Evolutionary conservation across 495 filamentous ascomycete species (phyloP).

Genomic region (Lasiosphaeris hirsuta): DNA sequence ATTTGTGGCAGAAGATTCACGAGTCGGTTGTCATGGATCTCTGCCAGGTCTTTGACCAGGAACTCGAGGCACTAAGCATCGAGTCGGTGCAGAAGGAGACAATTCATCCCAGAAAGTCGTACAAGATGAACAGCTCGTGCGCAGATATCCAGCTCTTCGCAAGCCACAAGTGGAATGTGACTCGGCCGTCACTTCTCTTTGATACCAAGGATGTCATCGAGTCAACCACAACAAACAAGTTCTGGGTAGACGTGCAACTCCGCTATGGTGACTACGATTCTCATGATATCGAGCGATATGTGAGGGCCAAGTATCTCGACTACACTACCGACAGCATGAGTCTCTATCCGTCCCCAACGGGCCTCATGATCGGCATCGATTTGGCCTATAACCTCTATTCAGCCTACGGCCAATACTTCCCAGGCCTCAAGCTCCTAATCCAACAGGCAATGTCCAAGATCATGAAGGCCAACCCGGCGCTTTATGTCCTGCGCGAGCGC

Average conservation of each 20-base stretch:
- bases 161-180: constrained; percentile 98
- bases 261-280: constrained; percentile 99
- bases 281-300: constrained; percentile 97
- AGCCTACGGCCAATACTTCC: constrained; percentile 98
- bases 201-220: constrained; percentile 97
- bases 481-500: constrained; percentile 96
- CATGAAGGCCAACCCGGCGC: constrained; percentile 98
- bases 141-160: constrained; percentile 98
- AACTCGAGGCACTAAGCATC: constrained; percentile 92
- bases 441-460: constrained; percentile 99
- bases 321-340: constrained; percentile 99
- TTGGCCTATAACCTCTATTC: constrained; percentile 98
- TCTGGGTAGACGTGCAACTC: constrained; percentile 98
- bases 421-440: constrained; percentile 90
- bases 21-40: constrained; percentile 99
- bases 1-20: constrained; percentile 99
- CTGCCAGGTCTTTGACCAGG: constrained; percentile 99
- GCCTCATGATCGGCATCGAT: constrained; percentile 97
- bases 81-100: constrained; percentile 99
- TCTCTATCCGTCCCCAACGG: constrained; percentile 96
- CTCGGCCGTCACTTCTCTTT: constrained; percentile 84
- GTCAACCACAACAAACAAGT: constrained; percentile 95
- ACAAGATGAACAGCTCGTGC: constrained; percentile 99
- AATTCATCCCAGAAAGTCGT: constrained; percentile 98
- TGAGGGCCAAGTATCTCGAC: constrained; percentile 96